Percentiles rank a stretch among this genome's conserved stretches.
Evolutionary conservation across 2,329 filamentous ascomycete species (phyloP).

Genomic region (Cryphonectria carpinicola): DNA sequence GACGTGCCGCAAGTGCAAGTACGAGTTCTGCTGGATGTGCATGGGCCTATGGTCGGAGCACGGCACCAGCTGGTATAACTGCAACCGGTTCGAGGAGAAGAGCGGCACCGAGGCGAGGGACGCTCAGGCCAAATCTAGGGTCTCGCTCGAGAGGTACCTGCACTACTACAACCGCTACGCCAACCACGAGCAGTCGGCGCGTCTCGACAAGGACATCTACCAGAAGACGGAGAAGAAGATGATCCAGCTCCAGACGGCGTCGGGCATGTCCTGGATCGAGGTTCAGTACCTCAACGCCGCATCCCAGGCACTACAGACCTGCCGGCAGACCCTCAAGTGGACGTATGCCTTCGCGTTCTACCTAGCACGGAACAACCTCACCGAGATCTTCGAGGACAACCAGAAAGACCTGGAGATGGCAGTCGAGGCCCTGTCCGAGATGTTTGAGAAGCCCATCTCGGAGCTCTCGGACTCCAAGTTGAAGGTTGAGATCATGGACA

Average conservation of each 20-base stretch:
- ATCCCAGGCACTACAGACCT: constrained; percentile 91
- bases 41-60: constrained; percentile 99
- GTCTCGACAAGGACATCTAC: constrained; percentile 94
- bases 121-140: constrained; percentile 86
- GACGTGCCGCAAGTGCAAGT: constrained; percentile 93
- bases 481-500: constrained; percentile 98
- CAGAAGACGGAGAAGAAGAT: constrained; percentile 99
- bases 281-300: constrained; percentile 95
- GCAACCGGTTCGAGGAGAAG: constrained; percentile 96
- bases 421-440: constrained; percentile 94
- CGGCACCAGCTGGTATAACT: constrained; percentile 99
- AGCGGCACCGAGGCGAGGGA: constrained; percentile 88
- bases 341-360: constrained; percentile 99
- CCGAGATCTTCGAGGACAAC: constrained; percentile 97
- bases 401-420: constrained; percentile 98
- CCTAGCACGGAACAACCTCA: constrained; percentile 91
- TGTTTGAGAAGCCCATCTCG: constrained; percentile 96
- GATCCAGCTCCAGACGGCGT: constrained; percentile 90
- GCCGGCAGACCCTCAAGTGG: constrained; percentile 98
- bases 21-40: constrained; percentile 99
- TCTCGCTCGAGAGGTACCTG: constrained; percentile 92
- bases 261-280: constrained; percentile 98
- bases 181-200: constrained; percentile 97
- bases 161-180: constrained; percentile 99
- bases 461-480: constrained; percentile 85